phyloP scores from a whole-genome alignment of 2,329 filamentous ascomycete species.

The Colletotrichum nymphaeae region DNA sequence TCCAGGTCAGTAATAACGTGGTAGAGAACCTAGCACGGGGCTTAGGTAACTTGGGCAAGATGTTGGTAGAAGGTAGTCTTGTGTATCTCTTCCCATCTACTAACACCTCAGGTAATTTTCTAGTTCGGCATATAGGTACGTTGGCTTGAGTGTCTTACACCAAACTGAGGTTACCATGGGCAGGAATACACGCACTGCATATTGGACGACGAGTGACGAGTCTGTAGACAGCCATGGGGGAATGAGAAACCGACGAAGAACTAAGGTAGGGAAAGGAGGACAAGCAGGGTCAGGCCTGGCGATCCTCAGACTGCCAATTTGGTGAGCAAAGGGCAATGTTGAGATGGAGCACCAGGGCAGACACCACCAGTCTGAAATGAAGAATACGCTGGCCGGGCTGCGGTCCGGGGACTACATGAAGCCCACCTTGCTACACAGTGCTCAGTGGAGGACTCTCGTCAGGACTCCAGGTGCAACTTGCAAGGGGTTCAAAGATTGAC shows the following conservation, averaged over 20 bases:
- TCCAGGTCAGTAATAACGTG: not conserved
- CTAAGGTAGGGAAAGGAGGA: too few relatives aligned
- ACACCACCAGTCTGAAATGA: not conserved
- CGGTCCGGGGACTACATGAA: not conserved
- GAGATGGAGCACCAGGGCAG: not conserved
- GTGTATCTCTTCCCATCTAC: not conserved
- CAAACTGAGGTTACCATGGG: not conserved
- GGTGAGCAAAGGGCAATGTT: not conserved
- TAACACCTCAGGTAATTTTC: too few relatives aligned
- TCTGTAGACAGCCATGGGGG: not conserved
- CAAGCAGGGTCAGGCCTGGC: conserved; percentile 4
- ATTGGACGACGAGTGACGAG: not conserved
- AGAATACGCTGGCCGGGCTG: not conserved
- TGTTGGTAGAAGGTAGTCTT: not conserved
- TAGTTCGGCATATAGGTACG: not conserved
- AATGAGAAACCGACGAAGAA: not conserved
- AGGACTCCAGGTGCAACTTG: too few relatives aligned
- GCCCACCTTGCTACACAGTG: too few relatives aligned
- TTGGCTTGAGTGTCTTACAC: not conserved
- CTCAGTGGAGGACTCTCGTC: too few relatives aligned
- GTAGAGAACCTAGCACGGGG: not conserved
- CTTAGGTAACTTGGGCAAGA: too few relatives aligned
- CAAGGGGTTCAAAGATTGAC: too few relatives aligned
- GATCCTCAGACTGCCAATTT: not conserved
- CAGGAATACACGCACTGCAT: not conserved